Percentiles rank a stretch among this genome's conserved stretches.
phyloP scores from a whole-genome alignment of 2,329 filamentous ascomycete species.

The Cordyceps cicadae region DNA sequence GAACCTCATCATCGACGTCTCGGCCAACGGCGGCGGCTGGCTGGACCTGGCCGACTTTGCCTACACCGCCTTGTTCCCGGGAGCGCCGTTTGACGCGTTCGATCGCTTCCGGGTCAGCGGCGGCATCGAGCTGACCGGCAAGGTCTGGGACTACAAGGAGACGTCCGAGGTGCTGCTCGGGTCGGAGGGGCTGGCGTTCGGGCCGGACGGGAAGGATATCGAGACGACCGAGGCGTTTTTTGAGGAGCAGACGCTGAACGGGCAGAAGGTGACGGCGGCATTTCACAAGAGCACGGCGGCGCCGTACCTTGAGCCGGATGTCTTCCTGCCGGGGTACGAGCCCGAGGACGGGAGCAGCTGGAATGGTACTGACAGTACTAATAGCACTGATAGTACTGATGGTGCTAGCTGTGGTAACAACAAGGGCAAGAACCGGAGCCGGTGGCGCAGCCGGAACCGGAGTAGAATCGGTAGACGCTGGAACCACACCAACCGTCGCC shows the following conservation, averaged over 20 bases:
- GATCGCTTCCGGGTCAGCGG: not conserved
- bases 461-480: too few species aligned
- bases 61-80: not conserved
- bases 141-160: not conserved
- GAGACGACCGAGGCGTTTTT: not conserved
- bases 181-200: not conserved
- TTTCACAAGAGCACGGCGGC: not conserved
- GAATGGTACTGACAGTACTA: too few species aligned
- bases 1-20: conserved; percentile 54
- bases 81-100: conserved; percentile 2
- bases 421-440: too few species aligned
- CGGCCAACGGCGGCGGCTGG: conserved; percentile 49
- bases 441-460: too few species aligned
- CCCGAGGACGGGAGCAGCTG: not conserved
- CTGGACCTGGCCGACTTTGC: conserved; percentile 5
- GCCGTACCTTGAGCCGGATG: not conserved
- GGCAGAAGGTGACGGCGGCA: not conserved
- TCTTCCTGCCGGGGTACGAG: not conserved
- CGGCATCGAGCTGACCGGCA: not conserved
- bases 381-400: too few species aligned
- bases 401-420: too few species aligned
- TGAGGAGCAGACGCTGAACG: not conserved
- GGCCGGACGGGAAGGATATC: not conserved
- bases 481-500: too few species aligned
- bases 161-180: not conserved